phyloP scores from a whole-genome alignment of 257 asterid species.

The Penstemon barbatus region DNA sequence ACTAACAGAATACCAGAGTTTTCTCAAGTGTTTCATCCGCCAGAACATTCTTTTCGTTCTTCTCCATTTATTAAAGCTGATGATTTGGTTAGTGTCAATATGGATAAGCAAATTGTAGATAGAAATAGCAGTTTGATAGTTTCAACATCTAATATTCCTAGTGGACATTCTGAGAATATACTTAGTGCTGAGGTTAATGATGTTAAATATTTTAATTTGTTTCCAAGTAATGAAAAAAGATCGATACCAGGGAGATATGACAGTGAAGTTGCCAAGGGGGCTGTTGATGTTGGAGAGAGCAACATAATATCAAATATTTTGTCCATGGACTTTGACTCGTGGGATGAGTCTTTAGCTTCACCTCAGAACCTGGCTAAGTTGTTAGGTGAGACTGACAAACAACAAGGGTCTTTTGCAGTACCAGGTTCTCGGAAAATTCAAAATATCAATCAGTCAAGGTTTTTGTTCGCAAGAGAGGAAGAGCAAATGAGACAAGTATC shows the following conservation, averaged over 20 bases:
- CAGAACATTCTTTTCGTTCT: slow-evolving; percentile 43
- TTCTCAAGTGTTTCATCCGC: slow-evolving; percentile 38
- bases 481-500: slow-evolving; percentile 41
- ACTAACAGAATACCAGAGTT: slow-evolving; percentile 39
- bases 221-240: slow-evolving; percentile 40
- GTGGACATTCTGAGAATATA: slow-evolving; percentile 47
- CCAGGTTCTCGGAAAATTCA: slow-evolving; percentile 65
- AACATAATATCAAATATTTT: slow-evolving; percentile 84
- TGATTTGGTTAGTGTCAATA: slow-evolving; percentile 36
- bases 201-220: slow-evolving; percentile 39
- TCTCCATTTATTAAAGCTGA: slow-evolving; percentile 36
- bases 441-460: slow-evolving; percentile 76
- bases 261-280: slow-evolving; percentile 39
- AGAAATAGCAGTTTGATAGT: slow-evolving; percentile 42
- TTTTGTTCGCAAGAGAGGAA: slow-evolving; percentile 93
- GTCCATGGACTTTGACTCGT: slow-evolving; percentile 78
- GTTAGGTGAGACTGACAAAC: slow-evolving; percentile 57
- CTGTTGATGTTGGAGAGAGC: slow-evolving; percentile 67
- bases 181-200: slow-evolving; percentile 37
- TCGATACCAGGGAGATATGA: slow-evolving; percentile 49
- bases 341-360: slow-evolving; percentile 72
- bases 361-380: slow-evolving; percentile 66
- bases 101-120: slow-evolving; percentile 49
- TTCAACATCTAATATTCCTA: slow-evolving; percentile 48
- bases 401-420: slow-evolving; percentile 50